These are phyloP conservation scores for Fraxinus cuspidata DNA, from an alignment of 257 asterid species.

Conservation along the genomic window DNA sequence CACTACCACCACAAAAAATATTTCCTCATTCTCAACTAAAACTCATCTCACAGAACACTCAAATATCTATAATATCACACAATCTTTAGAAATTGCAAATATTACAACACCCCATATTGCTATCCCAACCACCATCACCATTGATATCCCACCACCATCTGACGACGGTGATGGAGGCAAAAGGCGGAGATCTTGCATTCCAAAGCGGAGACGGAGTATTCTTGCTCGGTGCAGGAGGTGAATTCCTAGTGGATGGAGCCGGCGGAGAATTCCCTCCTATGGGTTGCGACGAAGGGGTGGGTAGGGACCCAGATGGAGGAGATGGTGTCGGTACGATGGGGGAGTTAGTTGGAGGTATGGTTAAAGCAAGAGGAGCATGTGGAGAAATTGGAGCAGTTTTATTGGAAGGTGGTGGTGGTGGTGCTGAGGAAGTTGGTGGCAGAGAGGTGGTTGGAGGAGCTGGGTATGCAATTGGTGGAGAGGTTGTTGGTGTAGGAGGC, in stretches of 20 bases:
- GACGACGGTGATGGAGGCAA: slow-evolving; percentile 37
- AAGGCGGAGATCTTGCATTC: slow-evolving; percentile 36
- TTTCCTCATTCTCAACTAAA: too few relatives aligned
- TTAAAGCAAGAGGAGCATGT: slow-evolving; percentile 33
- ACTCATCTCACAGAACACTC: too few relatives aligned
- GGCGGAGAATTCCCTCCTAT: slow-evolving; percentile 32
- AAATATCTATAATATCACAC: too few relatives aligned
- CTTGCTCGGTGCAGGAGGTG: slow-evolving; percentile 35
- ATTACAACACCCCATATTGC: slow-evolving; percentile 64
- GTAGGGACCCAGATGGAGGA: slow-evolving; percentile 33
- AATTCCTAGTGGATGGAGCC: slow-evolving; percentile 20
- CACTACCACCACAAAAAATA: too few relatives aligned
- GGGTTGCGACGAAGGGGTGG: slow-evolving; percentile 35
- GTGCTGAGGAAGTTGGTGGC: slow-evolving; percentile 36
- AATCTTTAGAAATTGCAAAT: too few relatives aligned
- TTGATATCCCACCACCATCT: slow-evolving; percentile 38
- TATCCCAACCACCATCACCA: slow-evolving; percentile 60
- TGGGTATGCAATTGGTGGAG: slow-evolving; percentile 47
- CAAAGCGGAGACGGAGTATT: slow-evolving; percentile 28
- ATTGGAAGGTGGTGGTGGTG: slow-evolving; percentile 30
- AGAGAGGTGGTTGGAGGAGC: slow-evolving; percentile 34
- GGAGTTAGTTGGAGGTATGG: slow-evolving; percentile 35
- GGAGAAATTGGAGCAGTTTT: slow-evolving; percentile 35
- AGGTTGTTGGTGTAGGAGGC: slow-evolving; percentile 20
- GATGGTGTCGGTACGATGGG: slow-evolving; percentile 31